These are phyloP conservation scores for Mrakiaceae sp. DNA, from an alignment of 1,284 basidiomycete species.

Conservation along the genomic window DNA sequence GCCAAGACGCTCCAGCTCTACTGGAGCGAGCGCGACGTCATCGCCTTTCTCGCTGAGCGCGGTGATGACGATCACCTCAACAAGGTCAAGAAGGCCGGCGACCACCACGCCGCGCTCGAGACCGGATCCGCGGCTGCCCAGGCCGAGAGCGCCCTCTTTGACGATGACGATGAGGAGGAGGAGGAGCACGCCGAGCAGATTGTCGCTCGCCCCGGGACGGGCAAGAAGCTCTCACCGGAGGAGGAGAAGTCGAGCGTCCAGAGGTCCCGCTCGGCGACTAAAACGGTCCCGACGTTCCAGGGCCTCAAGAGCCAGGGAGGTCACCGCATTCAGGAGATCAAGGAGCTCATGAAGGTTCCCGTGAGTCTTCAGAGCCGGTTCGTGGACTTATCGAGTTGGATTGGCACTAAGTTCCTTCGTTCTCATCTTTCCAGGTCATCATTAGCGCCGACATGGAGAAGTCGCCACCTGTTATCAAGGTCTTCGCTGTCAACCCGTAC, in stretches of 20 bases:
- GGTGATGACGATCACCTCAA: conserved; percentile 80
- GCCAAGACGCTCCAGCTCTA: conserved; percentile 78
- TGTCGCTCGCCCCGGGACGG: conserved; percentile 43
- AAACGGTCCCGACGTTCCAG: conserved; percentile 61
- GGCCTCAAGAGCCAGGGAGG: conserved; percentile 57
- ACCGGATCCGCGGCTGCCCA: conserved; percentile 56
- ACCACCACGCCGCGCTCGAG: conserved; percentile 54
- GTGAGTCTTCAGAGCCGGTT: conserved; percentile 39
- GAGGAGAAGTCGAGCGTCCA: conserved; percentile 42
- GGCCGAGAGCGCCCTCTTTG: conserved; percentile 77
- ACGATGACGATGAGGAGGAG: conserved; percentile 60
- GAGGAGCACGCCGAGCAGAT: conserved; percentile 47
- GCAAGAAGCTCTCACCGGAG: conserved; percentile 37
- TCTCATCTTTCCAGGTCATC: conserved; percentile 52
- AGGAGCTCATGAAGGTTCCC: conserved; percentile 77
- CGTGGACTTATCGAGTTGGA: not conserved
- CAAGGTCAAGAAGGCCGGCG: conserved; percentile 77
- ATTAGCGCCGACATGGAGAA: conserved; percentile 86
- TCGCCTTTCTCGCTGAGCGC: conserved; percentile 77
- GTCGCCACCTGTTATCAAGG: conserved; percentile 87
- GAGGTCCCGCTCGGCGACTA: conserved; percentile 59
- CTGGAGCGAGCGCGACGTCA: conserved; percentile 55
- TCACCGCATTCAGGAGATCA: conserved; percentile 86
- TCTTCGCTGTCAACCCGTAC: conserved; percentile 32
- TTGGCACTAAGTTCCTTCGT: conserved; percentile 8